These are phyloP conservation scores for Verbena officinalis DNA, from an alignment of 257 asterid genomes.

Conservation along the genomic window DNA sequence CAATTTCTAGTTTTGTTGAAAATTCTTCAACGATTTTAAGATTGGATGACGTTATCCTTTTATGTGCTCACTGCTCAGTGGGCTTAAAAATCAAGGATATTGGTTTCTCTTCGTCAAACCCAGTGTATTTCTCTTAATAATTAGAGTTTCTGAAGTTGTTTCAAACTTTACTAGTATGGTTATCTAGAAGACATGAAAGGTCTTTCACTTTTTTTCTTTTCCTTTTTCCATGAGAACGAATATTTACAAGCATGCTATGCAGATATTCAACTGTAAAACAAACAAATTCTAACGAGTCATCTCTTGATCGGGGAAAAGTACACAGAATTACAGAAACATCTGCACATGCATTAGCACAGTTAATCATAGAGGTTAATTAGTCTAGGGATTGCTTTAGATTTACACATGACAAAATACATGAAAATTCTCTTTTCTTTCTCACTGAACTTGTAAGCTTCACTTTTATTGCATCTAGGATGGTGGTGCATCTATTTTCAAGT, in stretches of 20 bases:
- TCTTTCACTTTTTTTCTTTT: neutral
- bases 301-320: neutral
- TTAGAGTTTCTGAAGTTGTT: neutral
- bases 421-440: neutral
- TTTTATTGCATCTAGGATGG: slow-evolving; percentile 51
- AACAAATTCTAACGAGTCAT: neutral
- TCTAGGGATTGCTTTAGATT: neutral
- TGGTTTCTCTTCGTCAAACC: neutral
- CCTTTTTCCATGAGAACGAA: neutral
- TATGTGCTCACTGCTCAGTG: neutral
- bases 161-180: neutral
- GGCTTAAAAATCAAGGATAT: neutral
- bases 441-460: neutral
- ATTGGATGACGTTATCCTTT: neutral
- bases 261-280: neutral
- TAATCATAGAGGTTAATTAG: neutral
- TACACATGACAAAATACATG: neutral
- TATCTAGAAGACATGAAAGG: slow-evolving; percentile 8
- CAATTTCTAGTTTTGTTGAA: too few relatives aligned
- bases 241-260: neutral
- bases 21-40: too few relatives aligned
- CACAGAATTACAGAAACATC: too few relatives aligned
- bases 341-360: neutral
- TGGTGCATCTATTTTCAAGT: slow-evolving; percentile 54
- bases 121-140: neutral